phyloP scores from a whole-genome alignment of 2,329 filamentous ascomycete species.

The Fusarium sp. region DNA sequence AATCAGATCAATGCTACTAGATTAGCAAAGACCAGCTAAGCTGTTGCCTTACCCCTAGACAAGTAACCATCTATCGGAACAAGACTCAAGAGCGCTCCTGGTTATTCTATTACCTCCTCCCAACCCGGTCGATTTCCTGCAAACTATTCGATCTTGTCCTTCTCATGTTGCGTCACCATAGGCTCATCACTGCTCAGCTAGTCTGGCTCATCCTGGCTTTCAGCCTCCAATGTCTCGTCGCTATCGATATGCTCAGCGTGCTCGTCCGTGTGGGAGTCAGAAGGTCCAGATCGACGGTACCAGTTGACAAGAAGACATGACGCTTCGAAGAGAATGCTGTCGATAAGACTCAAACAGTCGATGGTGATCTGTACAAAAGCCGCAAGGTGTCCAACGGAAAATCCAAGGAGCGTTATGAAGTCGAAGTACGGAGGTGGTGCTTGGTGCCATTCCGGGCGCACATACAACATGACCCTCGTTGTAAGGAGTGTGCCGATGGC shows the following conservation, averaged over 20 bases:
- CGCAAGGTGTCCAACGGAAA: not conserved
- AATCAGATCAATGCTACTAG: no score
- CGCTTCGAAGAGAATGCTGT: not conserved
- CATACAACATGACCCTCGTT: not conserved
- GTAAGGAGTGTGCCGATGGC: not conserved
- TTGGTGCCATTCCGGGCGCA: not conserved
- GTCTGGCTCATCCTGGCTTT: not conserved
- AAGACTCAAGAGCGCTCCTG: no score
- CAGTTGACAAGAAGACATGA: not conserved
- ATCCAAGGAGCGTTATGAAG: not conserved
- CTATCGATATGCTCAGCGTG: not conserved
- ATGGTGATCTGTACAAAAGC: not conserved
- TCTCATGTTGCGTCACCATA: no score
- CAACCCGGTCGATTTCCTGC: no score
- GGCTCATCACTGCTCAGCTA: no score
- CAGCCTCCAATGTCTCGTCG: not conserved
- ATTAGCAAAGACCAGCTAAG: no score
- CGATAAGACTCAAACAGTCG: not conserved
- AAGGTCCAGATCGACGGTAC: not conserved
- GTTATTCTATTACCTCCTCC: no score
- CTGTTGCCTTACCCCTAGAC: no score
- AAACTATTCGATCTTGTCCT: no score
- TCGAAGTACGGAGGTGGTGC: not conserved
- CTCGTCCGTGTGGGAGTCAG: not conserved
- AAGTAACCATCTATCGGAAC: no score